A percentile compares a stretch with the other conserved stretches of the same genome.
phyloP scores from a whole-genome alignment of 768 basidiomycete species.

The Hydnum rufescens region DNA sequence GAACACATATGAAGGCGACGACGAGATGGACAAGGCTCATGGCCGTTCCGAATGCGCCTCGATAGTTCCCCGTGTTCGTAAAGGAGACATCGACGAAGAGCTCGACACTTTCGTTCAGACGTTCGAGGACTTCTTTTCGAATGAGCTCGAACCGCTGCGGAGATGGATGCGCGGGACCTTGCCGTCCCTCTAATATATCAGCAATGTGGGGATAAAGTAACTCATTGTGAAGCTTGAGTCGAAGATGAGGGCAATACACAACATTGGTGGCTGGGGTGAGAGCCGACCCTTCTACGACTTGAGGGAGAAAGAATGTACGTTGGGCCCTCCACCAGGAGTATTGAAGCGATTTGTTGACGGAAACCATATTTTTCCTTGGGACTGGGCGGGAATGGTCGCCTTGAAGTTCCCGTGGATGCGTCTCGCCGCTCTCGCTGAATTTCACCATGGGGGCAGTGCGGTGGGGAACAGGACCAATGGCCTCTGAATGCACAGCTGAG shows the following conservation, averaged over 20 bases:
- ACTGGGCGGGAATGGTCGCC: not conserved
- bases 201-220: not conserved
- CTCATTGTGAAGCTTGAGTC: not conserved
- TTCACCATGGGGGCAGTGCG: not conserved
- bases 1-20: not conserved
- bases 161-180: not conserved
- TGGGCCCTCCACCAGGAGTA: not conserved
- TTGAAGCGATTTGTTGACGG: not conserved
- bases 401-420: not conserved
- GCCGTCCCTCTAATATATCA: not conserved
- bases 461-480: not conserved
- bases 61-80: conserved; percentile 1
- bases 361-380: not conserved
- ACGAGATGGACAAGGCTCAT: not conserved
- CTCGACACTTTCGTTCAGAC: not conserved
- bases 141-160: not conserved
- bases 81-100: not conserved
- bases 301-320: not conserved
- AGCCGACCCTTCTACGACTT: not conserved
- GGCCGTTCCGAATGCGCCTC: not conserved
- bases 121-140: not conserved
- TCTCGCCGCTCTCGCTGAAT: not conserved
- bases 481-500: not conserved
- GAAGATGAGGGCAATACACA: not conserved
- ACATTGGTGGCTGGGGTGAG: not conserved